Conservation (phyloP, 768 basidiomycete species). For the Hortiboletus campestris region DNA sequence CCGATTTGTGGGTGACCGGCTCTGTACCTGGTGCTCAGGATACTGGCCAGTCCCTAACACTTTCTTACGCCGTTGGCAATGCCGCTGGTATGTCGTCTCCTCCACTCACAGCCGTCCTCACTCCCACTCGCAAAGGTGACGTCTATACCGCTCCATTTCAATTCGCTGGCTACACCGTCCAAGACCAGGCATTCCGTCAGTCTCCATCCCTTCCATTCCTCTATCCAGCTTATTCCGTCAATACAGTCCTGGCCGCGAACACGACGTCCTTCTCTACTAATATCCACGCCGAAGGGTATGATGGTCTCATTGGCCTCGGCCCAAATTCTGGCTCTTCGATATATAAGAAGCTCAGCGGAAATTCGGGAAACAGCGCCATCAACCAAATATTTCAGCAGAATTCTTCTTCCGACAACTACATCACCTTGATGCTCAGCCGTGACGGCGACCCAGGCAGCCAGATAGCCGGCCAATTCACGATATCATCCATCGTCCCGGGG, state of each 20-base stretch:
- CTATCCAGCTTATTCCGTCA: background rate
- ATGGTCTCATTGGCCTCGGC: slow-evolving; percentile 77
- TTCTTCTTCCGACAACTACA: slow-evolving; percentile 54
- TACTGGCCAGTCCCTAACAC: slow-evolving; percentile 52
- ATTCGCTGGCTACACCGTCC: slow-evolving; percentile 56
- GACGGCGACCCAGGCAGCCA: slow-evolving; percentile 48
- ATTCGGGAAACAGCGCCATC: slow-evolving; percentile 56
- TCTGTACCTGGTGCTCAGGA: slow-evolving; percentile 50
- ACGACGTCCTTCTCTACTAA: slow-evolving; percentile 62
- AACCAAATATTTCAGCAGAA: slow-evolving; percentile 65
- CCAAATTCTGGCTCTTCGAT: slow-evolving; percentile 71
- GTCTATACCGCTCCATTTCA: slow-evolving; percentile 51
- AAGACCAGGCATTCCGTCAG: slow-evolving; percentile 67
- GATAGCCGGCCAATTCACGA: slow-evolving; percentile 62
- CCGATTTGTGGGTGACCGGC: slow-evolving; percentile 72
- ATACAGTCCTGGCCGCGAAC: slow-evolving; percentile 60
- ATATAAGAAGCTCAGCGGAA: slow-evolving; percentile 49
- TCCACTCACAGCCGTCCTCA: background rate
- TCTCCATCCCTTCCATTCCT: slow-evolving; percentile 4
- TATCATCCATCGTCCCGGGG: slow-evolving; percentile 61
- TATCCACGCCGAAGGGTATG: slow-evolving; percentile 58
- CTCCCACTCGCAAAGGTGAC: slow-evolving; percentile 41
- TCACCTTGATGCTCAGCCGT: slow-evolving; percentile 68
- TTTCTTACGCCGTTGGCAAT: slow-evolving; percentile 69
- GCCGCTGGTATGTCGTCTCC: slow-evolving; percentile 47